Percentiles rank a stretch among this genome's conserved stretches.
phyloP scores from a whole-genome alignment of 257 asterid genomes.

The Euphrasia confusa region DNA sequence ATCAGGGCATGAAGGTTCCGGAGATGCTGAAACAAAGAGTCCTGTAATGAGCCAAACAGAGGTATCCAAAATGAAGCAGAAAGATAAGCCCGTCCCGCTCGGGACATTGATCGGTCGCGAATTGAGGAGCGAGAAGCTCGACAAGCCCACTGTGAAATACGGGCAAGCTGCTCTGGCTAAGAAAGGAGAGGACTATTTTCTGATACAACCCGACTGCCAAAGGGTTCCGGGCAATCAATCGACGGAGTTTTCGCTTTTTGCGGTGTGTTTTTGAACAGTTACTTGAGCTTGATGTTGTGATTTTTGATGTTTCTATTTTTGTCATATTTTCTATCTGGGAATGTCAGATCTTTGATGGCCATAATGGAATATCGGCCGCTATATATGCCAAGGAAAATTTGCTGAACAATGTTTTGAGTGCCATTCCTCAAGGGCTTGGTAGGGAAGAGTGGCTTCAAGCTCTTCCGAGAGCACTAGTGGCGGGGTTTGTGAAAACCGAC shows the following conservation, averaged over 20 bases:
- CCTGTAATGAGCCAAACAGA: constrained; percentile 51
- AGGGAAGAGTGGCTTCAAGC: constrained; percentile 98
- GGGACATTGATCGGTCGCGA: constrained; percentile 74
- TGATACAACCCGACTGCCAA: constrained; percentile 52
- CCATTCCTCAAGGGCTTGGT: constrained; percentile 65
- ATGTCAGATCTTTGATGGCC: constrained; percentile 88
- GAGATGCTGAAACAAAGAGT: constrained; percentile 37
- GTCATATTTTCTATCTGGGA: neutral
- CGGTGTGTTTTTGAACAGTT: constrained; percentile 36
- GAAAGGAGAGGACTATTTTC: constrained; percentile 79
- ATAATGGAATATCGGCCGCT: constrained; percentile 97
- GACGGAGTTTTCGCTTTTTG: constrained; percentile 63
- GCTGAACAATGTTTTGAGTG: constrained; percentile 79
- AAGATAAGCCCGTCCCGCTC: constrained; percentile 49
- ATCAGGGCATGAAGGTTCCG: constrained; percentile 33
- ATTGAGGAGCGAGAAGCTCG: constrained; percentile 59
- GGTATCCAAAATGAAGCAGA: constrained; percentile 55
- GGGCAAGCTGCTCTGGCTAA: constrained; percentile 76
- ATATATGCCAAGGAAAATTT: constrained; percentile 86
- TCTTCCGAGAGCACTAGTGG: constrained; percentile 91
- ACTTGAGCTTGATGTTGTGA: neutral
- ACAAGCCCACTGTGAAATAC: constrained; percentile 56
- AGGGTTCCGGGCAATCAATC: constrained; percentile 59
- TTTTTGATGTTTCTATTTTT: neutral
- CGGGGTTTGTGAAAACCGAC: constrained; percentile 97